These are phyloP conservation scores for Saccharum hybrid DNA, from an alignment of 202 grass and related monocot genomes.

Conservation along the genomic window DNA sequence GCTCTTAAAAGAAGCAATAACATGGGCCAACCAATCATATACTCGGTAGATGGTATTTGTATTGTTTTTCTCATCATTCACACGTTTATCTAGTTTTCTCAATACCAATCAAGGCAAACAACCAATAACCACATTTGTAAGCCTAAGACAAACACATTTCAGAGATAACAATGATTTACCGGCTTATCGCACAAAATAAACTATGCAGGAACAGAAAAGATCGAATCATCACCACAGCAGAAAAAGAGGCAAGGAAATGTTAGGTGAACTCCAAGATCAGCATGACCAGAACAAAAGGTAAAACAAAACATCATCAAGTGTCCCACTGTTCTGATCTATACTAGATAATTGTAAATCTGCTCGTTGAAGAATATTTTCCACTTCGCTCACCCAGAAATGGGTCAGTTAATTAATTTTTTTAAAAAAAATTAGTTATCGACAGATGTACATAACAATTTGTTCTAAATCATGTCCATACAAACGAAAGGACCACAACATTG, in stretches of 20 bases:
- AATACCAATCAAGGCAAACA: constrained; percentile 11
- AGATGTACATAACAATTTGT: constrained; percentile 18
- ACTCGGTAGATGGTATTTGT: not conserved
- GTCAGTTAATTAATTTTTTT: not conserved
- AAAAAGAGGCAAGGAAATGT: not conserved
- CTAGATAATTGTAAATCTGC: not conserved
- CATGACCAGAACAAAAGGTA: constrained; percentile 2
- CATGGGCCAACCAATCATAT: not conserved
- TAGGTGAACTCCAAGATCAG: not conserved
- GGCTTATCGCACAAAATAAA: not conserved
- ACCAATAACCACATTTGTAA: not conserved
- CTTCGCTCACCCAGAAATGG: not conserved
- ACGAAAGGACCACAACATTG: not conserved
- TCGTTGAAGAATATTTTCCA: constrained; percentile 12
- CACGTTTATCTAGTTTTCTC: constrained; percentile 7
- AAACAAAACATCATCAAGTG: not conserved
- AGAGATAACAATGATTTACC: not conserved
- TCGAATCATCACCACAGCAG: not conserved
- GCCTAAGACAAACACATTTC: not conserved
- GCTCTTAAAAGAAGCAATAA: constrained; percentile 21
- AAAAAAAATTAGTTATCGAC: constrained; percentile 21
- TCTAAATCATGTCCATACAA: constrained; percentile 4
- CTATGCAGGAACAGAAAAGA: not conserved
- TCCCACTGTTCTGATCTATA: not conserved
- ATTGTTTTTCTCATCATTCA: not conserved